Evolutionary conservation across 2,329 filamentous ascomycete genomes (phyloP).

Genomic region (Rhytidhysteron rufulum): DNA sequence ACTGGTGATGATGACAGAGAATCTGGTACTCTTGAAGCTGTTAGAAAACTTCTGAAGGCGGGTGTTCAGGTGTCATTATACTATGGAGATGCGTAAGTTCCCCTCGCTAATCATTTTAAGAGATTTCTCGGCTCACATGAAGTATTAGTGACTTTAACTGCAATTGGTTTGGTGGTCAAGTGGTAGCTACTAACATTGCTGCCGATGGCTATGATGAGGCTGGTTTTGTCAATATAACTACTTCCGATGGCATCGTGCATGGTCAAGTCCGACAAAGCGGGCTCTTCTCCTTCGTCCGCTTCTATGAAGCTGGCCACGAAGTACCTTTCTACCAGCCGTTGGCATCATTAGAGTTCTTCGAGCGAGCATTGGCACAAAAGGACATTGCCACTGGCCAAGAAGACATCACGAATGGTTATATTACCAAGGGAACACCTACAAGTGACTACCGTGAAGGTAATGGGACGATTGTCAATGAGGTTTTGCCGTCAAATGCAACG

Average conservation of each 20-base stretch:
- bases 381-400: conserved; percentile 50
- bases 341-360: conserved; percentile 47
- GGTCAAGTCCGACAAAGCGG: conserved; percentile 52
- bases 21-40: conserved; percentile 40
- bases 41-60: conserved; percentile 35
- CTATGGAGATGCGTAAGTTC: conserved; percentile 43
- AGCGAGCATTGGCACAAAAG: conserved; percentile 44
- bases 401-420: conserved; percentile 21
- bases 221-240: conserved; percentile 47
- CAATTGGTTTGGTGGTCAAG: conserved; percentile 46
- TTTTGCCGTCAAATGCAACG: conserved; percentile 41
- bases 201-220: conserved; percentile 41
- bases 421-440: conserved; percentile 30
- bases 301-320: conserved; percentile 49
- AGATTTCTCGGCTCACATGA: neutral
- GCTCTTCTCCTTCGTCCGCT: conserved; percentile 48
- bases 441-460: conserved; percentile 43
- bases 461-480: conserved; percentile 43
- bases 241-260: conserved; percentile 45
- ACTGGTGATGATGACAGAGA: conserved; percentile 51
- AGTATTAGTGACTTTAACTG: conserved; percentile 41
- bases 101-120: neutral
- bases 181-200: conserved; percentile 37
- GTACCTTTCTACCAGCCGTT: conserved; percentile 55
- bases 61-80: conserved; percentile 42